Evolutionary conservation across 2,329 filamentous ascomycete genomes (phyloP), one percentile per base, ranked within the genome.

Genomic region (Lachnellula arida): DNA sequence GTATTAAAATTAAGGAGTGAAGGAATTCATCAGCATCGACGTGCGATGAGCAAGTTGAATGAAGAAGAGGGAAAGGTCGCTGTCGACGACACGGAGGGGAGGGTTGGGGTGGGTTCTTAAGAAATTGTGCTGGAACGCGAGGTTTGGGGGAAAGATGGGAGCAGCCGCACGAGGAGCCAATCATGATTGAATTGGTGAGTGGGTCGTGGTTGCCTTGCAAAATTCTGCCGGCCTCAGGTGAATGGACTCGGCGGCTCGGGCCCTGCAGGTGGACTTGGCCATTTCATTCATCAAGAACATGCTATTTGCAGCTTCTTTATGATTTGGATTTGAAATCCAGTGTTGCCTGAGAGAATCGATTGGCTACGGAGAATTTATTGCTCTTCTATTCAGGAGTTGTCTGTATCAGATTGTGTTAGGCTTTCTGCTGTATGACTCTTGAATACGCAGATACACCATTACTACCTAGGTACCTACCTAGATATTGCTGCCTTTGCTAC

Each of bases 271-370:
- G 9, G 28, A 11, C 28, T 32, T 32, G 3, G 8, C 8, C 9
- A 11, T 32, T 2, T 8, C 28, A 32, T 32, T 3, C 28, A 32
- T 32, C 28, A 32, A 32, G 28, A 32, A 32, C 28, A 32, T 32
- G 28, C 28, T 32, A 11, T 32, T 32, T 32, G 28, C 28, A 11
- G 28, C 42, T 44, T 19, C 15, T 44, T 22, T 44, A 14, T 12
- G 19, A 23, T 7, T 47, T 48, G 48, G 35, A 37, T 54, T 35
- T 40, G 37, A 51, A 54, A 23, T 34, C 32, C 19, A 32, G 57
- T 60, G 60, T 54, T 62, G 62, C 64, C 62, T 65, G 56, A 60
- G 61, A 51, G 43, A 55, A 56, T 55, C 28, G 12, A 80, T 81
- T 80, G 78, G 61, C 22, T 60, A 25, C 49, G 28, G 34, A 51